Evolutionary conservation across 2,329 filamentous ascomycete species (phyloP).

Genomic region (Ophiostoma sp.): DNA sequence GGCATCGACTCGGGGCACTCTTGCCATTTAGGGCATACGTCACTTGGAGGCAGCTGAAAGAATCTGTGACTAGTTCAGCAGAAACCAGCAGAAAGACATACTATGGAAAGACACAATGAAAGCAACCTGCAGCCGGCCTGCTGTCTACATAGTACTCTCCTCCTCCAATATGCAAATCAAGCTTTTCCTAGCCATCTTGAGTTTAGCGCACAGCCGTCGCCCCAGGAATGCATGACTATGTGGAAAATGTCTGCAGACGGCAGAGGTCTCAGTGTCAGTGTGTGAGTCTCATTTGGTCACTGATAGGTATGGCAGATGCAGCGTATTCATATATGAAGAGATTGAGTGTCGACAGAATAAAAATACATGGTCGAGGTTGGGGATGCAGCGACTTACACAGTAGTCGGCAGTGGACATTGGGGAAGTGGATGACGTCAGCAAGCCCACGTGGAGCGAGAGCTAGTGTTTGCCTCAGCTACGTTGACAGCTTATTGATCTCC

Average conservation of each 20-base stretch:
- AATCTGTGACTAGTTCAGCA: too few relatives aligned
- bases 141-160: not conserved
- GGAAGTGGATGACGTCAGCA: not conserved
- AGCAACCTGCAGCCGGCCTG: not conserved
- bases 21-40: not conserved
- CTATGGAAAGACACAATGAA: not conserved
- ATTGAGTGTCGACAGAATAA: too few relatives aligned
- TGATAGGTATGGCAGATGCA: not conserved
- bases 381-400: not conserved
- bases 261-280: not conserved
- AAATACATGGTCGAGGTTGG: too few relatives aligned
- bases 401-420: not conserved
- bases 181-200: constrained; percentile 2
- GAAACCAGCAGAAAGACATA: too few relatives aligned
- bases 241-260: constrained; percentile 8
- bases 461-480: not conserved
- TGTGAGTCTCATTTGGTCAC: not conserved
- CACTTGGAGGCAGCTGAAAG: not conserved
- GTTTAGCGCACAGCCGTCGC: not conserved
- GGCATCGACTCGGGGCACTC: not conserved
- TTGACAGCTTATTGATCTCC: not conserved
- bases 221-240: constrained; percentile 3
- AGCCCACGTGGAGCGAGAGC: not conserved
- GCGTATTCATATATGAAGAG: not conserved
- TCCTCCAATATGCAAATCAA: not conserved